Conservation (phyloP, 2,329 filamentous ascomycete genomes). For the Claviceps humidiphila region DNA sequence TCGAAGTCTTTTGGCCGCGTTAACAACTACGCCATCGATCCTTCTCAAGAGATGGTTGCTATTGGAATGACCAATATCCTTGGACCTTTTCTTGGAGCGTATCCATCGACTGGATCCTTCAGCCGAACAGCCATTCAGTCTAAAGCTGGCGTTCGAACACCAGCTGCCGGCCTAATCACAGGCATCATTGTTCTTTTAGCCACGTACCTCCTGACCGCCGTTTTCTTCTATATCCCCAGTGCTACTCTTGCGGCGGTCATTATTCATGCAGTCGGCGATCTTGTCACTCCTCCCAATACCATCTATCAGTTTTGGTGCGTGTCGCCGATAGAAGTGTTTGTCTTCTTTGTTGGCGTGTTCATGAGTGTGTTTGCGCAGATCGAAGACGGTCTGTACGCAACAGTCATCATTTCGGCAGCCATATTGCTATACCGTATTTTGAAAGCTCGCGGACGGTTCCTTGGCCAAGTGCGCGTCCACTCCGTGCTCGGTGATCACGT, state of each 20-base stretch:
- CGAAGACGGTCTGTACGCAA: conserved; percentile 85
- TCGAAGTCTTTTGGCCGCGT: conserved; percentile 92
- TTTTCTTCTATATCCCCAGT: conserved; percentile 89
- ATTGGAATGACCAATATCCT: conserved; percentile 85
- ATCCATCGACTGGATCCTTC: conserved; percentile 90
- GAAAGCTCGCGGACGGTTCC: conserved; percentile 69
- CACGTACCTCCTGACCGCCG: conserved; percentile 73
- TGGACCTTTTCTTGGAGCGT: conserved; percentile 82
- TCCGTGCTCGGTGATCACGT: conserved; percentile 69
- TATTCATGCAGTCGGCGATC: conserved; percentile 86
- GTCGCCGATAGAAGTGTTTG: conserved; percentile 75
- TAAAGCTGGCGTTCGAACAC: conserved; percentile 87
- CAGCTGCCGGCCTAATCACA: conserved; percentile 80
- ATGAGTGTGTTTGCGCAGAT: conserved; percentile 82
- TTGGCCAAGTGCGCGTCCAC: conserved; percentile 56
- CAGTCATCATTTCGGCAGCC: conserved; percentile 62
- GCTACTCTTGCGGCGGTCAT: conserved; percentile 76
- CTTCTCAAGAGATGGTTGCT: conserved; percentile 89
- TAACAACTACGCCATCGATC: conserved; percentile 93
- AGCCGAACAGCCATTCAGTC: conserved; percentile 94
- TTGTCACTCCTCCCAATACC: conserved; percentile 82
- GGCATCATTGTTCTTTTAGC: conserved; percentile 75
- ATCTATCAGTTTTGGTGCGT: conserved; percentile 94
- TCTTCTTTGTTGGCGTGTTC: conserved; percentile 87
- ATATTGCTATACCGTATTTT: conserved; percentile 74